phyloP scores from a whole-genome alignment of 164 flowering plant species.

The Nymphaea colorata region DNA sequence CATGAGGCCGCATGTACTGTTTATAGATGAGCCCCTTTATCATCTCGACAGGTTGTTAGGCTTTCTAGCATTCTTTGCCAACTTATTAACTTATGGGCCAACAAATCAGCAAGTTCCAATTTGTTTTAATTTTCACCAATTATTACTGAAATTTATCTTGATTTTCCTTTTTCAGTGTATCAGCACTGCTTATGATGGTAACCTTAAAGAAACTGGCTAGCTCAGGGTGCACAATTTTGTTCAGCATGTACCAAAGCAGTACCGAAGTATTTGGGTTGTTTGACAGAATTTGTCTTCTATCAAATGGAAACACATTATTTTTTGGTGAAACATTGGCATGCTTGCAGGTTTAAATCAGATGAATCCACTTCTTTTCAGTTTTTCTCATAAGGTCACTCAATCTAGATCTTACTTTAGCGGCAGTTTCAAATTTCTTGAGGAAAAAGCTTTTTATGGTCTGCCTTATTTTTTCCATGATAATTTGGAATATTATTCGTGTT shows the following conservation, averaged over 20 bases:
- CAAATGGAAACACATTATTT: conserved; percentile 95
- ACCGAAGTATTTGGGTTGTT: conserved; percentile 99
- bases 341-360: conserved; percentile 51
- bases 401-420: no score
- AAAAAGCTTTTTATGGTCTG: no score
- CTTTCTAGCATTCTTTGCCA: background rate
- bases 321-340: conserved; percentile 98
- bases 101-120: no score
- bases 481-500: background rate
- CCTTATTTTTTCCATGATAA: background rate
- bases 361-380: no score
- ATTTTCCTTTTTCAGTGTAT: conserved; percentile 43
- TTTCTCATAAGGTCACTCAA: no score
- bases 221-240: conserved; percentile 87
- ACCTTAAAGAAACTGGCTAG: conserved; percentile 96
- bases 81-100: no score
- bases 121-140: no score
- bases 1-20: conserved; percentile 81
- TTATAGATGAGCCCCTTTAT: conserved; percentile 98
- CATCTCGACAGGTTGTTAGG: conserved; percentile 82
- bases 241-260: conserved; percentile 94
- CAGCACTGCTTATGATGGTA: conserved; percentile 99
- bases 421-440: no score
- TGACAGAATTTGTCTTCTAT: conserved; percentile 92
- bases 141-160: background rate